These are phyloP conservation scores for Limonium bicolor DNA, from an alignment of 148 eudicot species.

Conservation along the genomic window DNA sequence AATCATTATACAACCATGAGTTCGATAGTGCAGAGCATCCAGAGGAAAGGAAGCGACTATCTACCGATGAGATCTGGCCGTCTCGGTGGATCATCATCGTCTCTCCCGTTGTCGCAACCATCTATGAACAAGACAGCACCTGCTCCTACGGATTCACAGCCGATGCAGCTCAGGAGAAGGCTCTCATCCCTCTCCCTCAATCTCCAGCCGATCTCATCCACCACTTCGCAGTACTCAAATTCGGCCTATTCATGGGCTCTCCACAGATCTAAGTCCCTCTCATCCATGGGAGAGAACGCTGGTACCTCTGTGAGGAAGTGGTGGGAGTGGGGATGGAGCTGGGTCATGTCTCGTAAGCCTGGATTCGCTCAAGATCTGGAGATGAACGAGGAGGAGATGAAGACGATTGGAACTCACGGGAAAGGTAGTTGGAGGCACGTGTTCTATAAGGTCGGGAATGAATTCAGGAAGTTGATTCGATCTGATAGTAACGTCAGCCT, in stretches of 20 bases:
- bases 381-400: conserved; percentile 68
- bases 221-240: not conserved
- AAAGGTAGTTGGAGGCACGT: conserved; percentile 57
- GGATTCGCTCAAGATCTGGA: conserved; percentile 60
- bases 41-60: too few species aligned
- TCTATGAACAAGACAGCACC: not conserved
- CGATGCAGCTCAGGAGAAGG: conserved; percentile 22
- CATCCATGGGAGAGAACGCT: conserved; percentile 34
- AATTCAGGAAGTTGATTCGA: conserved; percentile 32
- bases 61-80: not conserved
- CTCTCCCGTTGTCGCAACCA: conserved; percentile 31
- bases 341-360: conserved; percentile 64
- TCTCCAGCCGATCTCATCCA: conserved; percentile 19
- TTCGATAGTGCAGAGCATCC: conserved; percentile 24
- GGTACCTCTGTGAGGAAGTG: conserved; percentile 38
- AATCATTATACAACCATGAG: conserved; percentile 14
- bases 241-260: conserved; percentile 23
- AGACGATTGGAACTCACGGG: conserved; percentile 29
- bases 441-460: conserved; percentile 38
- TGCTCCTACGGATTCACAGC: conserved; percentile 8
- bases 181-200: conserved; percentile 49
- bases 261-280: conserved; percentile 39
- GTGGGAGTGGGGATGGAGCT: conserved; percentile 65
- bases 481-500: conserved; percentile 27
- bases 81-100: not conserved